A percentile compares a stretch with the other conserved stretches of the same genome.
phyloP scores from a whole-genome alignment of 1,139 yeast species.

The Petasospora rhodanensis region DNA sequence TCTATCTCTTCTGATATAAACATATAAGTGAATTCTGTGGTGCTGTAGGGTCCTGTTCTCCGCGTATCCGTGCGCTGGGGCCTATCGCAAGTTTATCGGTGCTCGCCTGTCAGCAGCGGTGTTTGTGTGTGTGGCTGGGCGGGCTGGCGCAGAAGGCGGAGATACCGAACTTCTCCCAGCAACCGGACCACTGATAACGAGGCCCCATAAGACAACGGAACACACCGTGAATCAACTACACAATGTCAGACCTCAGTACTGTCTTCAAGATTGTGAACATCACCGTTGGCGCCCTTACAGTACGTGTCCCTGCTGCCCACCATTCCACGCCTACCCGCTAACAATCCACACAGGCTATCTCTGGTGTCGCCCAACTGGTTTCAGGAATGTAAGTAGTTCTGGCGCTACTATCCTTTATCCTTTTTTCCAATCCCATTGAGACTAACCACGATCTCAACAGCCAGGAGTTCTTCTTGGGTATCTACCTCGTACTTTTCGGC shows the following conservation, averaged over 20 bases:
- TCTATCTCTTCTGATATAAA: slow-evolving; percentile 9
- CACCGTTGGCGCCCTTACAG: slow-evolving; percentile 56
- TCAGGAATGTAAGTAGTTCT: slow-evolving; percentile 45
- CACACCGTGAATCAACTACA: background rate
- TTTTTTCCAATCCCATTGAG: background rate
- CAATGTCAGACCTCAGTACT: slow-evolving; percentile 26
- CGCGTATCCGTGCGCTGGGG: too few relatives aligned
- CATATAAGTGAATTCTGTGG: slow-evolving; percentile 5
- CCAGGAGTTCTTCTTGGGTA: slow-evolving; percentile 33
- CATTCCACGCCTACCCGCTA: slow-evolving; percentile 7
- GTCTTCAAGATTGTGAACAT: slow-evolving; percentile 63
- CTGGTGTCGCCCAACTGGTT: slow-evolving; percentile 58
- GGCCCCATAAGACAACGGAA: background rate
- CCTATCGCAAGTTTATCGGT: too few relatives aligned
- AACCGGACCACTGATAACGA: background rate
- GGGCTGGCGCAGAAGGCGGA: too few relatives aligned
- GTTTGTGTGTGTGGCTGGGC: too few relatives aligned
- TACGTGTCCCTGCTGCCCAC: slow-evolving; percentile 31
- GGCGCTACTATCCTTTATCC: background rate
- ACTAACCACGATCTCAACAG: too few relatives aligned
- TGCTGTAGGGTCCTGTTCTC: background rate
- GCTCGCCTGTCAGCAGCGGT: too few relatives aligned
- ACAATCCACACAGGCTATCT: slow-evolving; percentile 33
- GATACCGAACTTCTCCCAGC: too few relatives aligned
- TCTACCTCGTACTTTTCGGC: slow-evolving; percentile 53